These are phyloP conservation scores for Pythium sukuiense DNA, from an alignment of 352 stramenopile species.

Conservation along the genomic window DNA sequence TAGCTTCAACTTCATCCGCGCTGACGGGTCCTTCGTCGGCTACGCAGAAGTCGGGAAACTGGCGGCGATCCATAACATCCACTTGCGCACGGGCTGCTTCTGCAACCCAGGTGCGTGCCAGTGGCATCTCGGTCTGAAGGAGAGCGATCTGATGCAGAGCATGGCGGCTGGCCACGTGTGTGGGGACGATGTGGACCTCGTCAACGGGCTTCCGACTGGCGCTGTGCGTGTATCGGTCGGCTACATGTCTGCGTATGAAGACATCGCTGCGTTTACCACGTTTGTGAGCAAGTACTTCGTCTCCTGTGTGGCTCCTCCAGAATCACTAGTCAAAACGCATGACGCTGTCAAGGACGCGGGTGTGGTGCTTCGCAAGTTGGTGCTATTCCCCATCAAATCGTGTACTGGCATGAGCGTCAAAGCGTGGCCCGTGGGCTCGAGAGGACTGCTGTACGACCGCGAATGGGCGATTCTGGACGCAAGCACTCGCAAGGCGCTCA, in stretches of 20 bases:
- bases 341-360: neutral
- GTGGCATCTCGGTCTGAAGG: conserved; percentile 51
- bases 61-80: conserved; percentile 65
- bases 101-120: conserved; percentile 82
- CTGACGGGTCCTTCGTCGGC: conserved; percentile 62
- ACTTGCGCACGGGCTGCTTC: conserved; percentile 74
- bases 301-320: conserved; percentile 23
- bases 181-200: conserved; percentile 65
- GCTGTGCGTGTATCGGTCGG: conserved; percentile 68
- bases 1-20: conserved; percentile 60
- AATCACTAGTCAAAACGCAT: neutral
- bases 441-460: conserved; percentile 65
- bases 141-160: conserved; percentile 50
- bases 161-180: conserved; percentile 69
- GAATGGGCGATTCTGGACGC: conserved; percentile 78
- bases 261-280: conserved; percentile 46
- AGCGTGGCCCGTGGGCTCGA: conserved; percentile 57
- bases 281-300: conserved; percentile 71
- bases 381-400: conserved; percentile 80
- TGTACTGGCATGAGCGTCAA: conserved; percentile 58
- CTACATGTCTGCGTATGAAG: conserved; percentile 80
- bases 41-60: conserved; percentile 70
- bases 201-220: conserved; percentile 65
- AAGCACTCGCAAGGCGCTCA: conserved; percentile 43
- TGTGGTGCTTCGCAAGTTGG: conserved; percentile 47